phyloP scores from a whole-genome alignment of 257 asterid species.

The Penstemon davidsonii region DNA sequence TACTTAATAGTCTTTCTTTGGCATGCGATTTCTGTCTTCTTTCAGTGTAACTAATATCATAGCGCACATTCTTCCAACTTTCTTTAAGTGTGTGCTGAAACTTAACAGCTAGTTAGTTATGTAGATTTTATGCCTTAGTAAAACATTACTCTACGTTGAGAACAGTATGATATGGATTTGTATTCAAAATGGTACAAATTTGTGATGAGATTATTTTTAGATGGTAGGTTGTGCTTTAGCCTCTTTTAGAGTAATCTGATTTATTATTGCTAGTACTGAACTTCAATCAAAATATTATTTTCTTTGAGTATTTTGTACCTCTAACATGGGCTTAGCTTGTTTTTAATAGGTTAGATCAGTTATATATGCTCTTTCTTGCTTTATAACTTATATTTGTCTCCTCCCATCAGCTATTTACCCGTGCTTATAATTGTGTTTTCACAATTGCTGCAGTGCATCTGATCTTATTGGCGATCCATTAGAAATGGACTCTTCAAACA shows the following conservation, averaged over 20 bases:
- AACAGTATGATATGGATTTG: neutral
- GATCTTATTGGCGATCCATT: conserved; percentile 51
- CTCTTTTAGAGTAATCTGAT: neutral
- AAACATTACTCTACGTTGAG: neutral
- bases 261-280: conserved; percentile 1
- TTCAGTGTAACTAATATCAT: neutral
- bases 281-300: too few relatives aligned
- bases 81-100: conserved; percentile 14
- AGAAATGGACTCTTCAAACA: conserved; percentile 36
- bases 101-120: neutral
- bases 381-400: neutral
- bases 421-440: conserved; percentile 25
- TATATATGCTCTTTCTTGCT: conserved; percentile 13
- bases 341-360: conserved; percentile 4
- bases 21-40: neutral
- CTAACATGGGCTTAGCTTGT: neutral
- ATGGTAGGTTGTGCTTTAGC: neutral
- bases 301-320: neutral
- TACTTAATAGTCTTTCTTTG: neutral
- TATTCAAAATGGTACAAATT: neutral
- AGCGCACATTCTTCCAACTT: neutral
- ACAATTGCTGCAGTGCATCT: conserved; percentile 49
- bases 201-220: neutral
- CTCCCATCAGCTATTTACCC: neutral
- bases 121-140: neutral